Evolutionary conservation across 495 filamentous ascomycete species (phyloP), one percentile per base, ranked within the genome.

Genomic region (Jackrogersella multiformis): DNA sequence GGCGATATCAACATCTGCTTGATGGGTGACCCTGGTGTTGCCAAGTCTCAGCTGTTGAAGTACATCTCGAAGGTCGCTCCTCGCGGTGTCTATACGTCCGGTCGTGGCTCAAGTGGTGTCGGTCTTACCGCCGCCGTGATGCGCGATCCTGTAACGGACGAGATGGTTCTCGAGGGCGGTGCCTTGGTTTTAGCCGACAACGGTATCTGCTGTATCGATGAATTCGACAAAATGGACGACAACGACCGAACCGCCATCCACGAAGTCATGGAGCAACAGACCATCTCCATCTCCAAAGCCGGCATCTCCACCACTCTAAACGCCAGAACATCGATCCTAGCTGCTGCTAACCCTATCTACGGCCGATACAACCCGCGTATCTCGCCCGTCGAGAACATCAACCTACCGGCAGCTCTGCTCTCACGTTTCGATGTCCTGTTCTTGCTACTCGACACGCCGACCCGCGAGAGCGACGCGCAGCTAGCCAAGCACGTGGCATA

Each of bases 191-290:
- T 99, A 1, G 96, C 95, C 24, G 95, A 99, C 74, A 98, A 98
- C 72, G 95, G 95, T 69, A 96, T 97, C 78, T 99, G 95, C 87
- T 99, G 95, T 76, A 99, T 99, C 78, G 95, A 99, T 81, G 95
- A 99, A 76, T 99, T 99, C 74, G 95, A 99, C 83, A 99, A 99
- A 80, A 99, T 99, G 95, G 96, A 98, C 74, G 95, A 99, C 74
- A 85, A 86, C 55, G 96, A 98, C 77, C 86, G 95, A 61, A 98
- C 95, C 0, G 96, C 96, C 26, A 98, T 99, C 73, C 95, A 99
- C 84, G 95, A 99, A 88, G 95, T 99, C 28, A 99, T 99, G 95
- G 95, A 99, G 73, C 95, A 99, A 75, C 95, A 99, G 78, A 99
- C 95, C 49, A 99, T 99, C 59, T 96, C 92, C 56, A 98, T 99